These are phyloP conservation scores for Silene conica DNA, from an alignment of 148 eudicot species.

Conservation along the genomic window DNA sequence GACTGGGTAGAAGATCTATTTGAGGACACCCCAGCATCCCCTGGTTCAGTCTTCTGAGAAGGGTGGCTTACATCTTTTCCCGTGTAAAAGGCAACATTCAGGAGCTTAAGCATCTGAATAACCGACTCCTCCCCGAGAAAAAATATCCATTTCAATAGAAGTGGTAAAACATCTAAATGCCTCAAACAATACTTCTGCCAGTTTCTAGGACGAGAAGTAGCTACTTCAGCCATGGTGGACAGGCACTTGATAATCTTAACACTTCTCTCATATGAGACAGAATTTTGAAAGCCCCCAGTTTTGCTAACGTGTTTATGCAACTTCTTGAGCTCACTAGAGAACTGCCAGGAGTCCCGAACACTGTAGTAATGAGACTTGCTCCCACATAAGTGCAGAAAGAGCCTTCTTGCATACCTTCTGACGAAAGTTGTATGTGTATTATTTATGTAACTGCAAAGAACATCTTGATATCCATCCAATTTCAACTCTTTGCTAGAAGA, in stretches of 20 bases:
- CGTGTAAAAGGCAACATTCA: constrained; percentile 78
- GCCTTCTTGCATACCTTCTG: constrained; percentile 92
- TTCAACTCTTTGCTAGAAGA: constrained; percentile 79
- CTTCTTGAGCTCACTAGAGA: constrained; percentile 84
- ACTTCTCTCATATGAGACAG: constrained; percentile 89
- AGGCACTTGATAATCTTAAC: constrained; percentile 88
- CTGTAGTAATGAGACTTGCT: constrained; percentile 98
- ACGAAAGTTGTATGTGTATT: constrained; percentile 81
- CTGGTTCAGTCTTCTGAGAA: constrained; percentile 57
- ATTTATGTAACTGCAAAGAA: constrained; percentile 94
- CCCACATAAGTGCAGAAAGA: constrained; percentile 95
- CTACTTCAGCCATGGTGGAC: constrained; percentile 89
- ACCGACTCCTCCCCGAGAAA: constrained; percentile 93
- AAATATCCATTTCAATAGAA: constrained; percentile 77
- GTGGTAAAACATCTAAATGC: constrained; percentile 78
- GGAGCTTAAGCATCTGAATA: constrained; percentile 75
- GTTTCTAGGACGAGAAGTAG: constrained; percentile 94
- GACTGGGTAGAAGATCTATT: constrained; percentile 61
- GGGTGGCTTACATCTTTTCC: constrained; percentile 69
- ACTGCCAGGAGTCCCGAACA: constrained; percentile 95
- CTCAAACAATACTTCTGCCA: constrained; percentile 98
- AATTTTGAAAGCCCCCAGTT: constrained; percentile 80
- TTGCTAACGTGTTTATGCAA: constrained; percentile 78
- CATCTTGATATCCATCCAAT: constrained; percentile 97
- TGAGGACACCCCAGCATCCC: constrained; percentile 55